Evolutionary conservation across 1,139 yeast genomes (phyloP), one percentile per base, ranked within the genome.

Genomic region (Taphrina confusa): DNA sequence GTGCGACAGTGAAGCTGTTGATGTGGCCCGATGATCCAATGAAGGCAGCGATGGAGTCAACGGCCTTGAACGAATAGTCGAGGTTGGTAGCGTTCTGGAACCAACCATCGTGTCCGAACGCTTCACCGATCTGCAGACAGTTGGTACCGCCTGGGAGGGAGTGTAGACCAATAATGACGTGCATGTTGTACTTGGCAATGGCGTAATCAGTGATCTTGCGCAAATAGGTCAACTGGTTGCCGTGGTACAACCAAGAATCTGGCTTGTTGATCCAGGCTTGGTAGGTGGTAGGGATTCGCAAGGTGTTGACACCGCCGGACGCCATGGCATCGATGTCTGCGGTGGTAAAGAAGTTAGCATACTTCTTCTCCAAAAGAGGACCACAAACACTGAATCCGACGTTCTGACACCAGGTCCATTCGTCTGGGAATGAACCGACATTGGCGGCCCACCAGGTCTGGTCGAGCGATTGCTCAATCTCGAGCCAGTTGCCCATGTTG

Each of bases 401-500:
- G 4, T 68, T 61, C 65, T 79, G 70, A 46, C 86, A 78, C 68
- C 71, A 65, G 3, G 74, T 68, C 66, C 68, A 72, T 57, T 73
- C 75, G 59, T 73, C 76, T 12, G 71, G 72, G 4, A 66, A 67
- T 11, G 62, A 39, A 37, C 58, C 42, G 42, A 37, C 42, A 14
- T 71, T 68, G 62, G 71, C 76, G 1, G 76, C 76, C 70, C 87
- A 89, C 63, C 87, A 73, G 1, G 92, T 83, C 1, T 96, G 96
- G 0, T 90, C 87, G 67, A 90, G 87, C 71, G 82, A 90, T 76
- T 85, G 76, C 73, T 90, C 97, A 47, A 89, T 74, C 1, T 89
- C 86, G 64, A 89, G 79, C 97, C 96, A 90, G 22, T 96, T 96
- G 49, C 96, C 96, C 16, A 90, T 74, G 68, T 87, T 88, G 46